phyloP scores from a whole-genome alignment of 352 stramenopile genomes.

The Bremia lactucae region DNA sequence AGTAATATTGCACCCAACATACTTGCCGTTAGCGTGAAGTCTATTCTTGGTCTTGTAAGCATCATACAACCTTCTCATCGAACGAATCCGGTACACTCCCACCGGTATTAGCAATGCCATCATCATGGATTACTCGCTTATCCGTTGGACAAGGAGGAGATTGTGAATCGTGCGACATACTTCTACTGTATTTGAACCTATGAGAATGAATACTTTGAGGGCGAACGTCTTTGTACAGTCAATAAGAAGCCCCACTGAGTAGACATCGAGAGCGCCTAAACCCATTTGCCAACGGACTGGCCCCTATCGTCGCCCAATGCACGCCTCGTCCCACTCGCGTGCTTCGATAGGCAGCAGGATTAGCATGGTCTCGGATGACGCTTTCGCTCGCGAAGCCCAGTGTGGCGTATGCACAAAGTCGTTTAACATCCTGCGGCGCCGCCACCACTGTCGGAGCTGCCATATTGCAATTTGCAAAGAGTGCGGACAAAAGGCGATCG shows the following conservation, averaged over 20 bases:
- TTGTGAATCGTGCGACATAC: no score
- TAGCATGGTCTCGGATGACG: conserved; percentile 30
- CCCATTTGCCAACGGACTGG: conserved; percentile 6
- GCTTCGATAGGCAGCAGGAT: conserved; percentile 25
- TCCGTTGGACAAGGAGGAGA: no score
- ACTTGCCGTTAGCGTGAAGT: no score
- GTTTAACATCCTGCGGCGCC: conserved; percentile 73
- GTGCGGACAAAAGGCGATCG: conserved; percentile 67
- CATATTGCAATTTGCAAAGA: conserved; percentile 81
- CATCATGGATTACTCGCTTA: no score
- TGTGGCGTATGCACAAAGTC: conserved; percentile 68
- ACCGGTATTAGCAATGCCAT: no score
- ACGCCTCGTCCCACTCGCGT: conserved; percentile 13
- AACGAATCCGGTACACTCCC: no score
- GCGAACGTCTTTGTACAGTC: not conserved
- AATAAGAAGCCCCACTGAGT: not conserved
- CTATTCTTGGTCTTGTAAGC: no score
- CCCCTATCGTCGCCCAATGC: conserved; percentile 6
- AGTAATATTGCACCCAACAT: no score
- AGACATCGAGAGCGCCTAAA: no score
- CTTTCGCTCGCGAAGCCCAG: conserved; percentile 59
- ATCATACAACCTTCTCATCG: no score
- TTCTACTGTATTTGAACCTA: no score
- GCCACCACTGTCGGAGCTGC: conserved; percentile 77
- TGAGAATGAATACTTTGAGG: no score